Percentiles rank a stretch among this genome's conserved stretches.
phyloP scores from a whole-genome alignment of 1,284 basidiomycete genomes.

The Papiliotrema nemorosa region DNA sequence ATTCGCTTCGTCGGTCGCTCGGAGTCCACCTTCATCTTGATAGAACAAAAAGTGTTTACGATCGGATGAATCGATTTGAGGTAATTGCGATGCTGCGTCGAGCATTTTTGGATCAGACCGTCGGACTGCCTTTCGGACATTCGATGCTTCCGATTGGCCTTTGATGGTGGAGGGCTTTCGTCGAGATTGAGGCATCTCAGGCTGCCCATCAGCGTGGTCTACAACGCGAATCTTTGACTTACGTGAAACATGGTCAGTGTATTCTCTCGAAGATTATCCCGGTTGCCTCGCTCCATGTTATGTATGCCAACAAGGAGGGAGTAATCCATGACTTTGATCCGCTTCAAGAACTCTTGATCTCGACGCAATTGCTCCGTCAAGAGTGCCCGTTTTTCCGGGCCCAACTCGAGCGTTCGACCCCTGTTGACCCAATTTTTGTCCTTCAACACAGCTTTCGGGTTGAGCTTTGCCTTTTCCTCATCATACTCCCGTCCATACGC shows the following conservation, averaged over 20 bases:
- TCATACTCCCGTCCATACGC: constrained; percentile 85
- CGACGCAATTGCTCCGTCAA: constrained; percentile 83
- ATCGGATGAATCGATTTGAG: constrained; percentile 63
- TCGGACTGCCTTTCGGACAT: constrained; percentile 79
- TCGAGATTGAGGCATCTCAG: constrained; percentile 57
- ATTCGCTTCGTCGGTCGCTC: constrained; percentile 83
- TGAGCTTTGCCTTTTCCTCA: constrained; percentile 74
- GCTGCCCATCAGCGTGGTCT: constrained; percentile 51
- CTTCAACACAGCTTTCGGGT: constrained; percentile 85
- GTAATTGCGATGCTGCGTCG: constrained; percentile 62
- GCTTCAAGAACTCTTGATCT: constrained; percentile 80
- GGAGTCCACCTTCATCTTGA: constrained; percentile 91
- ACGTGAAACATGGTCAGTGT: constrained; percentile 90
- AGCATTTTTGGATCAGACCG: constrained; percentile 75
- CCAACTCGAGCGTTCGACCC: constrained; percentile 72
- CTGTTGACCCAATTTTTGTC: constrained; percentile 95
- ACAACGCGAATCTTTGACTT: no score
- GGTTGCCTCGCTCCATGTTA: constrained; percentile 83
- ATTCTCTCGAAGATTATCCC: constrained; percentile 82
- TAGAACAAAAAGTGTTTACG: constrained; percentile 88
- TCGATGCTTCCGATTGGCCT: constrained; percentile 67
- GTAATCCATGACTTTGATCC: constrained; percentile 92
- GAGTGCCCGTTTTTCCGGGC: constrained; percentile 88
- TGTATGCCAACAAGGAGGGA: constrained; percentile 91
- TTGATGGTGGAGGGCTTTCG: constrained; percentile 60